Conservation (phyloP, 441 rosid species). For the Erysimum pusillum region DNA sequence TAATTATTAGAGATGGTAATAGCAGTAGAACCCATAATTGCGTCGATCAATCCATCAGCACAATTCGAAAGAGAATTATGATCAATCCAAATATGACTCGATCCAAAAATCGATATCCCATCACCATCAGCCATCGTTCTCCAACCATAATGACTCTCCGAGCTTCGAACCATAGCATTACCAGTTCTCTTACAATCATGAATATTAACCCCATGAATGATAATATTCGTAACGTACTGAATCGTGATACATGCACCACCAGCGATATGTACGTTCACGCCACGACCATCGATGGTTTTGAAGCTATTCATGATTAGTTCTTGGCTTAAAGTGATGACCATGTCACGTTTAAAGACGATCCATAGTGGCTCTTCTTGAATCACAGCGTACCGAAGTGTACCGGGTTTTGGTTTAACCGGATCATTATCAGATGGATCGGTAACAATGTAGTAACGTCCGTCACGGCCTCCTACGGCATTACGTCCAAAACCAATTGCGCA, state of each 20-base stretch:
- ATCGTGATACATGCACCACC: constrained; percentile 60
- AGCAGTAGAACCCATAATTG: constrained; percentile 60
- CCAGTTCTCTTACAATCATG: constrained; percentile 55
- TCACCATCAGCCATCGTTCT: constrained; percentile 61
- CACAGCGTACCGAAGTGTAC: constrained; percentile 59
- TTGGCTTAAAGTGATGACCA: constrained; percentile 54
- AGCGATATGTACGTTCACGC: constrained; percentile 56
- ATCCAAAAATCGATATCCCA: constrained; percentile 55
- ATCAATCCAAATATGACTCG: constrained; percentile 62
- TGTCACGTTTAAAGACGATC: constrained; percentile 57
- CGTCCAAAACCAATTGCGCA: constrained; percentile 60
- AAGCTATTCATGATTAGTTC: constrained; percentile 67
- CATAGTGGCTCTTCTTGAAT: constrained; percentile 56
- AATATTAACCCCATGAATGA: constrained; percentile 55
- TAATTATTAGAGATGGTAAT: constrained; percentile 61
- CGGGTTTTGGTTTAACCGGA: constrained; percentile 53
- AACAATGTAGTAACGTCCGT: constrained; percentile 57
- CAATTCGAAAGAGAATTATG: constrained; percentile 59
- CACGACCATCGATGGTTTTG: constrained; percentile 60
- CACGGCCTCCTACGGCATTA: constrained; percentile 59
- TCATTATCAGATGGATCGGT: constrained; percentile 53
- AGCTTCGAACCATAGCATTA: constrained; percentile 57
- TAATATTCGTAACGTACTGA: constrained; percentile 56
- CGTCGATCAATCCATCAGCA: constrained; percentile 60
- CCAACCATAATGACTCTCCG: constrained; percentile 58